Percentiles rank a stretch among this genome's conserved stretches.
These are phyloP conservation scores for Begonia masoniana DNA, from an alignment of 306 rosid species.

Conservation along the genomic window DNA sequence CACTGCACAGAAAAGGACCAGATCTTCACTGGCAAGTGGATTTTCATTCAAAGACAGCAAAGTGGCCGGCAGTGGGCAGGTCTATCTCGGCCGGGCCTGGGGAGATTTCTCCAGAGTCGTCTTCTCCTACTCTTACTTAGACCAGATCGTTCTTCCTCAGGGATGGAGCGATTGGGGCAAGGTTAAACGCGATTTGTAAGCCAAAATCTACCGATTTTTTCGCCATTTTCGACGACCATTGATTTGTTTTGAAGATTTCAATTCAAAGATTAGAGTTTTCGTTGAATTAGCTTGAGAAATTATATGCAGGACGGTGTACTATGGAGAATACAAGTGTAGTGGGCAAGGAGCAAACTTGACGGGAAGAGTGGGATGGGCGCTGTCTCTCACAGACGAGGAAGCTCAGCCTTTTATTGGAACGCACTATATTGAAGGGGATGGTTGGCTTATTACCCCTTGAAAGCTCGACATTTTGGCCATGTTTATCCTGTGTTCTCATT, in stretches of 20 bases:
- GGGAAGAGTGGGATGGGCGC: constrained; percentile 53
- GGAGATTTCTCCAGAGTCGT: constrained; percentile 67
- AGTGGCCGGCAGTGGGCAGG: constrained; percentile 41
- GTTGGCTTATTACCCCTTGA: constrained; percentile 33
- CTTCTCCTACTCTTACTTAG: constrained; percentile 57
- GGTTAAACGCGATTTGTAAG: constrained; percentile 47
- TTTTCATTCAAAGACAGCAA: constrained; percentile 49
- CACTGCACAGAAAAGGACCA: constrained; percentile 59
- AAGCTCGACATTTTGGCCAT: neutral
- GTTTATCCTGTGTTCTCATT: too few relatives aligned
- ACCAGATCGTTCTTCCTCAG: constrained; percentile 36
- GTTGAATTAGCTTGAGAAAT: neutral
- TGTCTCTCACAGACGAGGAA: constrained; percentile 40
- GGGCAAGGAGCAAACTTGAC: constrained; percentile 59
- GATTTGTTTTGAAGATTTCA: neutral
- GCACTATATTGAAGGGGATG: constrained; percentile 40
- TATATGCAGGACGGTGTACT: constrained; percentile 35
- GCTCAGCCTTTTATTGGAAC: constrained; percentile 45
- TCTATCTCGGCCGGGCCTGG: constrained; percentile 80
- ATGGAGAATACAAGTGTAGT: constrained; percentile 70
- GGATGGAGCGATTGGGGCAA: constrained; percentile 79
- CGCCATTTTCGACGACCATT: neutral
- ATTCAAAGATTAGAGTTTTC: too few relatives aligned
- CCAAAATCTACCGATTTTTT: neutral
- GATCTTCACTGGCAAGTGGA: constrained; percentile 48